These are phyloP conservation scores for Paraglomus brasilianum DNA, from an alignment of 192 early-diverging fungal species.

Conservation along the genomic window DNA sequence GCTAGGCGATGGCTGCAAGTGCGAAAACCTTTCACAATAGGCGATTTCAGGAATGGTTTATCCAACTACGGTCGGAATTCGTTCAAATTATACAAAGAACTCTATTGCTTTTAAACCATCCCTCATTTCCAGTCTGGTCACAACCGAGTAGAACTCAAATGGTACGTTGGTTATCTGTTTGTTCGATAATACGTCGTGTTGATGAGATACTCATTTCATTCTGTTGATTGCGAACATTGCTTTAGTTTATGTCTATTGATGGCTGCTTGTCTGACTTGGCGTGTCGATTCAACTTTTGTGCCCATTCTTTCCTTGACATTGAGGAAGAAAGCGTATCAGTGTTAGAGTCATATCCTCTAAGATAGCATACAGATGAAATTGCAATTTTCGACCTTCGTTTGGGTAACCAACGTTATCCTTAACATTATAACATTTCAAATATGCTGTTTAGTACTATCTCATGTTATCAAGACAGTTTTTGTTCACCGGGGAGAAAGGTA, in stretches of 20 bases:
- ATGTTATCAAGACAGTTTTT: slow-evolving; percentile 4
- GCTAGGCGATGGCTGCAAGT: neutral
- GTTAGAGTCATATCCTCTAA: slow-evolving; percentile 19
- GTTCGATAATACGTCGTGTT: neutral
- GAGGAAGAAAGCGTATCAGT: slow-evolving; percentile 19
- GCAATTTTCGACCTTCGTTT: neutral
- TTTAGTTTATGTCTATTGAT: neutral
- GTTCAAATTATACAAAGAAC: neutral
- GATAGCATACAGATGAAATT: neutral
- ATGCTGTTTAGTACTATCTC: slow-evolving; percentile 4
- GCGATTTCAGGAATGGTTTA: slow-evolving; percentile 9
- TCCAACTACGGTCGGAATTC: neutral
- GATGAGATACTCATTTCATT: neutral
- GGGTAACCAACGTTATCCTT: neutral
- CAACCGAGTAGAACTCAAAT: too few relatives aligned
- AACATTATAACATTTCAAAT: slow-evolving; percentile 10
- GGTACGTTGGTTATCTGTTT: too few relatives aligned
- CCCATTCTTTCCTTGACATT: slow-evolving; percentile 23
- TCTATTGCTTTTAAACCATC: neutral
- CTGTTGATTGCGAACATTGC: neutral
- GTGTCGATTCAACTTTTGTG: neutral
- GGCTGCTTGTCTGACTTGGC: neutral
- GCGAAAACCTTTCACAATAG: neutral
- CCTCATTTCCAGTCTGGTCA: too few relatives aligned
- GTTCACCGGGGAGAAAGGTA: neutral